phyloP scores from a whole-genome alignment of 179 eudicot genomes.

The Beta corolliflora region DNA sequence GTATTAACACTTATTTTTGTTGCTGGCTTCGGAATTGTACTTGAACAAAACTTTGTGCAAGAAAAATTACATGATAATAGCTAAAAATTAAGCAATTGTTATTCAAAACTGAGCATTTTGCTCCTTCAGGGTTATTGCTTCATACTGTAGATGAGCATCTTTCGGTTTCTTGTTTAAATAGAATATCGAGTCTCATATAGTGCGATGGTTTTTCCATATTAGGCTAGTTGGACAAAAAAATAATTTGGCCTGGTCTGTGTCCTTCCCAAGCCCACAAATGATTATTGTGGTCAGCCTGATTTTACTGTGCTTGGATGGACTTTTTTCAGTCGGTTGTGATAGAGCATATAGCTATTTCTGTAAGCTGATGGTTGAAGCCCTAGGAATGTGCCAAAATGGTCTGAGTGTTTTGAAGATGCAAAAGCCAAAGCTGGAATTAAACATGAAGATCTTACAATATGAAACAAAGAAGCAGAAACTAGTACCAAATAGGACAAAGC shows the following conservation, averaged over 20 bases:
- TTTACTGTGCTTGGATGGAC: too few species aligned
- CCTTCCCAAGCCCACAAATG: too few species aligned
- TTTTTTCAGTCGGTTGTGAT: too few species aligned
- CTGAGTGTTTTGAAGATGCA: background rate
- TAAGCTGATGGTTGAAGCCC: too few species aligned
- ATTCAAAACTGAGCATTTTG: background rate
- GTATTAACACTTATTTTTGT: background rate
- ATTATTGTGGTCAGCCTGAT: too few species aligned
- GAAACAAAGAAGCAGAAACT: slow-evolving; percentile 17
- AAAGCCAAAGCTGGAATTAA: slow-evolving; percentile 14
- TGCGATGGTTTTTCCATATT: too few species aligned
- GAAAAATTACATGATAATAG: slow-evolving; percentile 1
- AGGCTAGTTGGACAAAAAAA: too few species aligned
- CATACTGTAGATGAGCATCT: background rate
- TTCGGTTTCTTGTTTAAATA: background rate
- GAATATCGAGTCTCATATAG: background rate
- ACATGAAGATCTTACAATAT: slow-evolving; percentile 5
- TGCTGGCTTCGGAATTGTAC: slow-evolving; percentile 14
- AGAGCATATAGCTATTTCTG: too few species aligned
- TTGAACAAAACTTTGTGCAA: slow-evolving; percentile 9
- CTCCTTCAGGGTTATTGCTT: background rate
- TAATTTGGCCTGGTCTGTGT: too few species aligned
- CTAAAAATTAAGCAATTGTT: slow-evolving; percentile 1
- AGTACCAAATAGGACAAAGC: slow-evolving; percentile 9
- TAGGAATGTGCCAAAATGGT: background rate